Conservation (phyloP, 805 yeast species). For the Myxozyma neglecta region DNA sequence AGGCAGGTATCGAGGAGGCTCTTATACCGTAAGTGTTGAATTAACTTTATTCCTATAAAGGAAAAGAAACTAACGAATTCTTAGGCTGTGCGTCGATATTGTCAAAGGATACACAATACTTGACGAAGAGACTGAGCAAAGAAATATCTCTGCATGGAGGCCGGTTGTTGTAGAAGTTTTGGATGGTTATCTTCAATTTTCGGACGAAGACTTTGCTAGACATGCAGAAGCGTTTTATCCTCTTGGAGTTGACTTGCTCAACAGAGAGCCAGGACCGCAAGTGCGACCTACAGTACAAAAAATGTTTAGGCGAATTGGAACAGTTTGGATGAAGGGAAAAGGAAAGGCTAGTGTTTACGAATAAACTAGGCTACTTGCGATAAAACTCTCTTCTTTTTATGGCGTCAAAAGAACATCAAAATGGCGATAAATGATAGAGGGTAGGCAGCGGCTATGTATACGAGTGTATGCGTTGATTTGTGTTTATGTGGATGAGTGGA, state of each 20-base stretch:
- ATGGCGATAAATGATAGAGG: too few species aligned
- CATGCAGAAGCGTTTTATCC: slow-evolving; percentile 38
- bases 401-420: background rate
- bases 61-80: background rate
- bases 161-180: slow-evolving; percentile 89
- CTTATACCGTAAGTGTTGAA: slow-evolving; percentile 39
- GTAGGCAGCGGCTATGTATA: too few species aligned
- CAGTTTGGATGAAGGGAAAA: slow-evolving; percentile 43
- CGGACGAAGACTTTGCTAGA: slow-evolving; percentile 49
- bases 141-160: slow-evolving; percentile 81
- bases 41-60: background rate
- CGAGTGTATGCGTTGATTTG: background rate
- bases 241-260: slow-evolving; percentile 39
- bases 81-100: slow-evolving; percentile 61
- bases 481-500: background rate
- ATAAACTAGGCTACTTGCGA: background rate
- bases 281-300: slow-evolving; percentile 41
- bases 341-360: background rate
- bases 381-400: background rate
- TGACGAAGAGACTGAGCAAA: slow-evolving; percentile 68
- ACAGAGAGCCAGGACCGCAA: slow-evolving; percentile 41
- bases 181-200: slow-evolving; percentile 77
- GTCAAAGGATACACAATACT: slow-evolving; percentile 67
- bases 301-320: slow-evolving; percentile 50
- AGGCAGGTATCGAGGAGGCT: slow-evolving; percentile 53